Evolutionary conservation across 768 basidiomycete genomes (phyloP).

Genomic region (Boletellus emodensis): DNA sequence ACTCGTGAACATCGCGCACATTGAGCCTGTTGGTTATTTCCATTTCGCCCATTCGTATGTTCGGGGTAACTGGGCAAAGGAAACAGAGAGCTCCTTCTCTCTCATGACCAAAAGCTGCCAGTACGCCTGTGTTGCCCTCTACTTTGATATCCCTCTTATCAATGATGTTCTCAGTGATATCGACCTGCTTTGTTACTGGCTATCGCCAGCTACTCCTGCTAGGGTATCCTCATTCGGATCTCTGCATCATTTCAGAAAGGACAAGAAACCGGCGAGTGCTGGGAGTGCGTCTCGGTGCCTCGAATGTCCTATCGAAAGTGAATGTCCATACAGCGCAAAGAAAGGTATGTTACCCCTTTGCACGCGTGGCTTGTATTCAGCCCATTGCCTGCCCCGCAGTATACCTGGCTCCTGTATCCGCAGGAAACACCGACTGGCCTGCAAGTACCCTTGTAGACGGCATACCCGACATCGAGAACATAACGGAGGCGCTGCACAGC

Average conservation of each 20-base stretch:
- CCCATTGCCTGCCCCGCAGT: slow-evolving; percentile 40
- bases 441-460: slow-evolving; percentile 68
- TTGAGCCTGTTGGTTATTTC: slow-evolving; percentile 83
- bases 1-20: slow-evolving; percentile 76
- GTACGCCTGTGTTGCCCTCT: slow-evolving; percentile 39
- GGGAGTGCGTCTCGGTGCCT: slow-evolving; percentile 69
- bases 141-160: slow-evolving; percentile 3
- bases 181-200: slow-evolving; percentile 77
- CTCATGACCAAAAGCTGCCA: slow-evolving; percentile 91
- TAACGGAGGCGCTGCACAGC: slow-evolving; percentile 63
- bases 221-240: slow-evolving; percentile 86
- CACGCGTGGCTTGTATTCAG: neutral
- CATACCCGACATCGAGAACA: slow-evolving; percentile 81
- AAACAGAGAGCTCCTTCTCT: slow-evolving; percentile 69
- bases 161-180: slow-evolving; percentile 57
- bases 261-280: slow-evolving; percentile 64
- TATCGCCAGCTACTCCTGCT: slow-evolving; percentile 58
- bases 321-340: slow-evolving; percentile 86
- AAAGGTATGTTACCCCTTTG: slow-evolving; percentile 47
- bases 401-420: slow-evolving; percentile 71
- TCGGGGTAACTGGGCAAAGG: slow-evolving; percentile 74
- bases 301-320: slow-evolving; percentile 66
- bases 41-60: slow-evolving; percentile 92
- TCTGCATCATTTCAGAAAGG: slow-evolving; percentile 74
- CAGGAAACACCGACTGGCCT: slow-evolving; percentile 55